These are phyloP conservation scores for Oryza punctata DNA, from an alignment of 176 grass and related monocot genomes.

Conservation along the genomic window DNA sequence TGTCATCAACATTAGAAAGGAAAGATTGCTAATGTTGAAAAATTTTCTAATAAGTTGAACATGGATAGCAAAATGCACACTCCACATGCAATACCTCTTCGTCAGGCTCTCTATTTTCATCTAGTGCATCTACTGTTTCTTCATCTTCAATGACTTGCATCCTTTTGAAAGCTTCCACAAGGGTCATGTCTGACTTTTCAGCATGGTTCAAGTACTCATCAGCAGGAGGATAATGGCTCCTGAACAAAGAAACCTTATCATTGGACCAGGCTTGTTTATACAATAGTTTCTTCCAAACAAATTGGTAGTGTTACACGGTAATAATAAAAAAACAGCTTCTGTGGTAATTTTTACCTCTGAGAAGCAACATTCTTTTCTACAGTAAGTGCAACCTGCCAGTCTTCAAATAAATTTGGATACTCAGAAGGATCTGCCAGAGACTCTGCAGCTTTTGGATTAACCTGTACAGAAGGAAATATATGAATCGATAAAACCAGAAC, in stretches of 20 bases:
- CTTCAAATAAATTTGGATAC: slow-evolving; percentile 95
- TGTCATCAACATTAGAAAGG: slow-evolving; percentile 4
- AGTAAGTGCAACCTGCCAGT: slow-evolving; percentile 88
- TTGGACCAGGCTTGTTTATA: slow-evolving; percentile 15
- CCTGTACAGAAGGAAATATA: slow-evolving; percentile 39
- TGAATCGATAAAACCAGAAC: slow-evolving; percentile 23
- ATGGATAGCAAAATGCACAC: slow-evolving; percentile 6
- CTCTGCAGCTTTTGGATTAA: slow-evolving; percentile 94
- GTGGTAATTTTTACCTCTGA: slow-evolving; percentile 47
- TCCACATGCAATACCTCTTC: slow-evolving; percentile 53
- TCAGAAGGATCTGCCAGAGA: slow-evolving; percentile 95
- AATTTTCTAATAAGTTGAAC: not conserved
- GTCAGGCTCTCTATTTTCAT: slow-evolving; percentile 71
- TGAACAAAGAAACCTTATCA: slow-evolving; percentile 41
- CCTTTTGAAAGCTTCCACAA: slow-evolving; percentile 88
- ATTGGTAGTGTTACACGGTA: too few species aligned
- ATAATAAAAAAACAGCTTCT: not conserved
- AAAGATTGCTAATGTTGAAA: not conserved
- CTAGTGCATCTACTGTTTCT: slow-evolving; percentile 47
- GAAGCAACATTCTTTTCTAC: slow-evolving; percentile 64
- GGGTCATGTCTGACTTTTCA: slow-evolving; percentile 66
- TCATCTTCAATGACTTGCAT: slow-evolving; percentile 84
- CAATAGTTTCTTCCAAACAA: too few species aligned
- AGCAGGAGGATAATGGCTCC: slow-evolving; percentile 76
- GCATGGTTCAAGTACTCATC: slow-evolving; percentile 72